These are phyloP conservation scores for Hypholoma fasciculare DNA, from an alignment of 768 basidiomycete genomes.

Conservation along the genomic window DNA sequence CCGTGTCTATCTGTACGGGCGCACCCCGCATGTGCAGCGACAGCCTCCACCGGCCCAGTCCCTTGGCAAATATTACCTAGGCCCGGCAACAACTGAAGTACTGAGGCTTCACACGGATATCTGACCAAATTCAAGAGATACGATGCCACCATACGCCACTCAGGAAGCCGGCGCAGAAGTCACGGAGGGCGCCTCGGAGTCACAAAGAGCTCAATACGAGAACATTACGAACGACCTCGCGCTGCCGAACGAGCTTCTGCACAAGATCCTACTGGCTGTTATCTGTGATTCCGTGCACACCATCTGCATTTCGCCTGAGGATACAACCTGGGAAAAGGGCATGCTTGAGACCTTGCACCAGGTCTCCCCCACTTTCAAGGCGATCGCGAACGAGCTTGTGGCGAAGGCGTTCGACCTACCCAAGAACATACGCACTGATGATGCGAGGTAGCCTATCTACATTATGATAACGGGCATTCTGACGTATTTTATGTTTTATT, in stretches of 20 bases:
- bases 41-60: no score
- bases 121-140: no score
- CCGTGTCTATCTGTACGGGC: no score
- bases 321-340: constrained; percentile 33
- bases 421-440: constrained; percentile 10
- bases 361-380: constrained; percentile 33
- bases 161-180: background rate
- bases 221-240: constrained; percentile 3
- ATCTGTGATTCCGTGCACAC: constrained; percentile 33
- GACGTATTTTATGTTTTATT: no score
- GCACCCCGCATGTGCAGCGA: no score
- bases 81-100: no score
- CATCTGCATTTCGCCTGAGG: constrained; percentile 28
- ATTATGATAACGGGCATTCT: background rate
- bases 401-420: constrained; percentile 32
- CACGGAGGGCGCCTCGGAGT: background rate
- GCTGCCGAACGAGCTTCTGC: constrained; percentile 37
- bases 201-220: background rate
- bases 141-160: background rate
- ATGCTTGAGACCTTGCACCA: constrained; percentile 29
- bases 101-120: no score
- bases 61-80: no score
- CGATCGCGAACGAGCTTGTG: constrained; percentile 32
- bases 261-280: constrained; percentile 31
- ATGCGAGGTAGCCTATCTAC: constrained; percentile 14